These are phyloP conservation scores for Gentiana straminea DNA, from an alignment of 257 asterid genomes.

Conservation along the genomic window DNA sequence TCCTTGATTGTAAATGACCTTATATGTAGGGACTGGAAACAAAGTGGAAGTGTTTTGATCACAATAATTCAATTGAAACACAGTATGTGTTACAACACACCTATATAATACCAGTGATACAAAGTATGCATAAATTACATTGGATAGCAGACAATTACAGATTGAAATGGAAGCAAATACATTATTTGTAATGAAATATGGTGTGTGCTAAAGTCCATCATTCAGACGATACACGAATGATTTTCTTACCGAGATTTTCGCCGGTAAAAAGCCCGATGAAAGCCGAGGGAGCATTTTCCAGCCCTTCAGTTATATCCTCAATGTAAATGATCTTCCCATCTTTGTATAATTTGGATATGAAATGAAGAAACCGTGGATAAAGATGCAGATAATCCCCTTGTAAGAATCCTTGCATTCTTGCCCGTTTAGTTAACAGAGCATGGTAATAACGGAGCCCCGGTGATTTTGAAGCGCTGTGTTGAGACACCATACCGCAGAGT, in stretches of 20 bases:
- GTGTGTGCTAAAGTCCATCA: constrained; percentile 1
- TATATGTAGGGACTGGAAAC: too few species aligned
- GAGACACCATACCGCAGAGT: constrained; percentile 27
- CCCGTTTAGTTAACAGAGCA: constrained; percentile 14
- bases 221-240: constrained; percentile 19
- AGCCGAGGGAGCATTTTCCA: constrained; percentile 27
- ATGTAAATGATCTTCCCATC: constrained; percentile 22
- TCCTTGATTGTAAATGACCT: too few species aligned
- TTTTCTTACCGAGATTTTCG: constrained; percentile 28
- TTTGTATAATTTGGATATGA: constrained; percentile 15
- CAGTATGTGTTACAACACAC: too few species aligned
- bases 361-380: constrained; percentile 21
- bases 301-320: constrained; percentile 28
- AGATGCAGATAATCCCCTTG: constrained; percentile 28
- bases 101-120: too few species aligned
- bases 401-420: constrained; percentile 28
- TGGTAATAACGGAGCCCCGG: constrained; percentile 14
- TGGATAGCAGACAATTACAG: too few species aligned
- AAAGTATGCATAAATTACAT: too few species aligned
- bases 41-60: too few species aligned
- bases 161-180: too few species aligned
- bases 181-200: too few species aligned
- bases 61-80: too few species aligned
- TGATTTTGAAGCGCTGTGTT: constrained; percentile 16
- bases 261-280: constrained; percentile 30